These are phyloP conservation scores for Striga hermonthica DNA, from an alignment of 305 asterid genomes.

Conservation along the genomic window DNA sequence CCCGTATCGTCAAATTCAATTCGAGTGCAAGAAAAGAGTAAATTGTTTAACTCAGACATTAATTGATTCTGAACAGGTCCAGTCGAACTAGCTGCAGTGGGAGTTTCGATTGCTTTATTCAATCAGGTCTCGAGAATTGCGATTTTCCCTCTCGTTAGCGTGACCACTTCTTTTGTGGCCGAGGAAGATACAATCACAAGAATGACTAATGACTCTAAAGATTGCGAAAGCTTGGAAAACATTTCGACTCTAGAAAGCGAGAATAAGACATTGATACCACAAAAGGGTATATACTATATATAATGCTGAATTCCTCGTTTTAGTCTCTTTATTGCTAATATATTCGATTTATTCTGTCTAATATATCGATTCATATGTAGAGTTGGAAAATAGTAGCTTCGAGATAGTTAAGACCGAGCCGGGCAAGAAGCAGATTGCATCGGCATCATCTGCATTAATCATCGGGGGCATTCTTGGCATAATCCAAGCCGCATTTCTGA, in stretches of 20 bases:
- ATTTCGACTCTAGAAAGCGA: slow-evolving; percentile 35
- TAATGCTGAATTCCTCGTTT: too few relatives aligned
- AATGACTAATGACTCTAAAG: slow-evolving; percentile 24
- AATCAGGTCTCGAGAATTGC: slow-evolving; percentile 69
- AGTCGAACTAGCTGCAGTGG: slow-evolving; percentile 71
- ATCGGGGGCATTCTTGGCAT: slow-evolving; percentile 62
- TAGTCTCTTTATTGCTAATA: too few relatives aligned
- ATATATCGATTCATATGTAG: not conserved
- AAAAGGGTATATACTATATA: slow-evolving; percentile 30
- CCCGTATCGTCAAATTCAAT: too few relatives aligned
- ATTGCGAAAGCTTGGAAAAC: slow-evolving; percentile 37
- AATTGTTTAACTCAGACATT: too few relatives aligned
- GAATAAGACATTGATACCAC: slow-evolving; percentile 46
- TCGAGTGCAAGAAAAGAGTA: too few relatives aligned
- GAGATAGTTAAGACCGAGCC: slow-evolving; percentile 30
- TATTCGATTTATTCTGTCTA: too few relatives aligned
- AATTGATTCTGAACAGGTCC: slow-evolving; percentile 40
- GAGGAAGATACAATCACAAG: slow-evolving; percentile 53
- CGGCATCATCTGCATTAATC: slow-evolving; percentile 65
- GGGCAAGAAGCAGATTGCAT: slow-evolving; percentile 52
- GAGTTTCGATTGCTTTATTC: slow-evolving; percentile 71
- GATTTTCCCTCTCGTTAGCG: slow-evolving; percentile 67
- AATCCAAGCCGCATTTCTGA: slow-evolving; percentile 57
- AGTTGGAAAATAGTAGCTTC: slow-evolving; percentile 26
- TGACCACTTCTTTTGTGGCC: slow-evolving; percentile 71